phyloP scores from a whole-genome alignment of 2,329 filamentous ascomycete species.

The Paramyrothecium sp. region DNA sequence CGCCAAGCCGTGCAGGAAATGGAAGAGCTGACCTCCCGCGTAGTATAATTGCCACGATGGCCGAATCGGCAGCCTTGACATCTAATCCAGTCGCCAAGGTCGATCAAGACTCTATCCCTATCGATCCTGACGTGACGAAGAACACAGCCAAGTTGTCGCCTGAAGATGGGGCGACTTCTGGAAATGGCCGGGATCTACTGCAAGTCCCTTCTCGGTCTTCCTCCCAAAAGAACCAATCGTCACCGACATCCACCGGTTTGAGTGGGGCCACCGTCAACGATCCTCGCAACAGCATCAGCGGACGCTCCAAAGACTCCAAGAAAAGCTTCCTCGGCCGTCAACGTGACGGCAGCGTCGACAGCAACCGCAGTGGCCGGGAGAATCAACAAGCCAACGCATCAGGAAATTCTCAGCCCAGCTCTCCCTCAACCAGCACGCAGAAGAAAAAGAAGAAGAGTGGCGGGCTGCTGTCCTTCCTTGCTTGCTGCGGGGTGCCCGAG shows the following conservation, averaged over 20 bases:
- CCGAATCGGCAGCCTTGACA: constrained; percentile 22
- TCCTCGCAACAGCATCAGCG: constrained; percentile 60
- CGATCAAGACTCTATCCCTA: constrained; percentile 31
- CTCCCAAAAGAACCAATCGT: constrained; percentile 58
- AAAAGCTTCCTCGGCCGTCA: constrained; percentile 61
- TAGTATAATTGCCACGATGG: constrained; percentile 26
- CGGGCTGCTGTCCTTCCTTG: constrained; percentile 59
- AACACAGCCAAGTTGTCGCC: constrained; percentile 39
- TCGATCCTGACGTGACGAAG: constrained; percentile 38
- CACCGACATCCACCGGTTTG: constrained; percentile 57
- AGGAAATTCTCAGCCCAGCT: constrained; percentile 50
- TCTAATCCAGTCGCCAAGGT: constrained; percentile 25
- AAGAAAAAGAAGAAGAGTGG: constrained; percentile 56
- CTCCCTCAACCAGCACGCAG: constrained; percentile 45
- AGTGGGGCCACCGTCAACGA: constrained; percentile 60
- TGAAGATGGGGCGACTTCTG: constrained; percentile 40
- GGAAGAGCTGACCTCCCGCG: constrained; percentile 14
- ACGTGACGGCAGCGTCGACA: constrained; percentile 67
- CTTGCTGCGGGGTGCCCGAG: constrained; percentile 66
- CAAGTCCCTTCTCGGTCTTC: constrained; percentile 62
- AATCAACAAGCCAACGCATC: constrained; percentile 50
- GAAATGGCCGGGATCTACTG: constrained; percentile 52
- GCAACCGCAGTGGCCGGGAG: constrained; percentile 57
- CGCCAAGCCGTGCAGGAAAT: too few relatives aligned
- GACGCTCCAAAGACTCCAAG: constrained; percentile 64